A percentile compares a stretch with the other conserved stretches of the same genome.
phyloP scores from a whole-genome alignment of 2,329 filamentous ascomycete species.

The Penicillium sp. region DNA sequence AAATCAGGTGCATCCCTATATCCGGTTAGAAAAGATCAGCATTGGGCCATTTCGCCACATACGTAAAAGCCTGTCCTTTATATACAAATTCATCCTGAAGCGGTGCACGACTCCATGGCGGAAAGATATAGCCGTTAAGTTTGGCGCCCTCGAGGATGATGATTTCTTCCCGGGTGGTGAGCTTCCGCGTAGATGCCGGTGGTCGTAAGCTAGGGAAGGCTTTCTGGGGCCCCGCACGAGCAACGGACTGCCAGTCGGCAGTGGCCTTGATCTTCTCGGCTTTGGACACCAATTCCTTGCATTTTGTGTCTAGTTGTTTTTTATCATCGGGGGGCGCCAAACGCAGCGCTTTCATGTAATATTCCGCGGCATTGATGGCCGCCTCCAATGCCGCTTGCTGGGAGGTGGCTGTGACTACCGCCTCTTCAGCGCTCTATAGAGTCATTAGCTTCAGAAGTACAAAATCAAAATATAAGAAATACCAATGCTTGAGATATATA shows the following conservation, averaged over 20 bases:
- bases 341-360: constrained; percentile 73
- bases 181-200: constrained; percentile 56
- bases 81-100: constrained; percentile 59
- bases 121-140: constrained; percentile 79
- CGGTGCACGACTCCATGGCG: constrained; percentile 73
- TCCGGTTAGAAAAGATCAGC: constrained; percentile 18
- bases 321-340: constrained; percentile 63
- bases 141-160: constrained; percentile 74
- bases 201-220: constrained; percentile 40
- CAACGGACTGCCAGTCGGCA: constrained; percentile 31
- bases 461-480: constrained; percentile 3
- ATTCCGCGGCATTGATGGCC: constrained; percentile 73
- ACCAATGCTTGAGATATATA: constrained; percentile 35
- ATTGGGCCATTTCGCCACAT: constrained; percentile 36
- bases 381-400: constrained; percentile 67
- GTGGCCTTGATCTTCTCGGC: constrained; percentile 72
- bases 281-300: constrained; percentile 64
- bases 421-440: constrained; percentile 53
- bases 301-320: constrained; percentile 64
- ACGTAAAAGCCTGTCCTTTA: constrained; percentile 62
- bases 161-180: constrained; percentile 70
- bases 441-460: constrained; percentile 22
- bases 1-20: constrained; percentile 66
- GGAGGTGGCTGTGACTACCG: constrained; percentile 51
- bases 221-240: constrained; percentile 19